Evolutionary conservation across 805 yeast species (phyloP), one percentile per base, ranked within the genome.

Genomic region (Candida pseudofarinosa): DNA sequence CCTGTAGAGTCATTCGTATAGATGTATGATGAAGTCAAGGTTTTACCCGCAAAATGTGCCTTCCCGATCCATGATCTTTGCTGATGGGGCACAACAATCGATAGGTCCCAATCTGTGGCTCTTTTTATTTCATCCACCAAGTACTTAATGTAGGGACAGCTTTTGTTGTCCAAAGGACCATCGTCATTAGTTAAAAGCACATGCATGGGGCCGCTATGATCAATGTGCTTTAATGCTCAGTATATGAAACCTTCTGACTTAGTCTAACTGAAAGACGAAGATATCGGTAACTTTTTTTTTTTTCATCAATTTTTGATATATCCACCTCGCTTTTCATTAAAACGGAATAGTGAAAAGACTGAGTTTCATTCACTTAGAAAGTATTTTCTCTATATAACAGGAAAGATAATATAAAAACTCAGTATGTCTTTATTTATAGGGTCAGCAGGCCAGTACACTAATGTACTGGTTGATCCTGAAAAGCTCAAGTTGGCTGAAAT

Each of bases 61-160:
- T 93, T 93, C 31, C 97, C 97, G 44, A 89, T 91, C 99, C 99
- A 93, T 12, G 97, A 90, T 53, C 93, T 71, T 54, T 79, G 83
- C 44, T 88, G 95, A 41, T 81, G 76, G 10, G 99, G 99, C 2
- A 93, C 83, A 19, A 84, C 89, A 16, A 90, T 81, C 18, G 89
- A 80, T 26, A 90, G 64, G 19, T 85, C 79, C 98, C 98, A 91
- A 58, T 87, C 80, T 4, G 97, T 87, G 41, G 69, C 53, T 34
- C 70, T 59, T 36, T 60, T 58, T 37, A 90, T 71, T 38, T 87
- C 85, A 48, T 84, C 84, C 4, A 88, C 89, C 31, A 93, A 73
- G 52, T 79, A 84, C 55, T 86, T 85, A 43, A 93, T 74, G 64
- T 90, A 93, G 2, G 97, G 97, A 38, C 97, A 88, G 6, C 80